A percentile compares a stretch with the other conserved stretches of the same genome.
Conservation (phyloP, 768 basidiomycete genomes). For the Calocybe gangraenosa region DNA sequence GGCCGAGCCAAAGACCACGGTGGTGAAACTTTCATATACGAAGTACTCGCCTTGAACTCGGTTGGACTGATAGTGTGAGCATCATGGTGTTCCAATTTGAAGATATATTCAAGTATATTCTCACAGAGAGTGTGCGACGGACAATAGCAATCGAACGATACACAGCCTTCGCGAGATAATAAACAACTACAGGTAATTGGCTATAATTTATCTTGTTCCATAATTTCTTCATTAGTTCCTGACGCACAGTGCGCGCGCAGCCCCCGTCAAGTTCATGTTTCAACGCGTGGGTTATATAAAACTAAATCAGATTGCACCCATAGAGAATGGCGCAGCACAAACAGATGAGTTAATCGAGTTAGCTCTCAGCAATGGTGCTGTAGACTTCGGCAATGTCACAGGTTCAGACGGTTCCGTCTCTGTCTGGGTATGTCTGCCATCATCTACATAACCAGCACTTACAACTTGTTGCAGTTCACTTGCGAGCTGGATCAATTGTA, state of each 20-base stretch:
- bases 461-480: constrained; percentile 31
- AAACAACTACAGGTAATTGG: constrained; percentile 37
- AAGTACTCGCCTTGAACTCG: constrained; percentile 55
- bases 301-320: constrained; percentile 29
- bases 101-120: no score
- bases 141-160: constrained; percentile 61
- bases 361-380: constrained; percentile 16
- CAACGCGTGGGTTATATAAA: constrained; percentile 49
- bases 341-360: constrained; percentile 30
- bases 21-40: constrained; percentile 52
- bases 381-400: constrained; percentile 16
- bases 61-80: constrained; percentile 64
- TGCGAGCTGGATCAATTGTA: constrained; percentile 38
- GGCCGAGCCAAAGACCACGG: constrained; percentile 41
- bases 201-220: not conserved
- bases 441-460: not conserved
- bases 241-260: constrained; percentile 48
- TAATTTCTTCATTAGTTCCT: constrained; percentile 1
- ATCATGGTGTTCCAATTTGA: no score
- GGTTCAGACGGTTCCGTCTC: constrained; percentile 2
- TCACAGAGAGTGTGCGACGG: constrained; percentile 54
- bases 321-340: constrained; percentile 25
- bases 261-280: constrained; percentile 67
- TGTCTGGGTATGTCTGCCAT: constrained; percentile 8
- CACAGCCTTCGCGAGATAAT: constrained; percentile 53